These are phyloP conservation scores for Kluyveromyces aestuarii DNA, from an alignment of 805 yeast genomes.

Conservation along the genomic window DNA sequence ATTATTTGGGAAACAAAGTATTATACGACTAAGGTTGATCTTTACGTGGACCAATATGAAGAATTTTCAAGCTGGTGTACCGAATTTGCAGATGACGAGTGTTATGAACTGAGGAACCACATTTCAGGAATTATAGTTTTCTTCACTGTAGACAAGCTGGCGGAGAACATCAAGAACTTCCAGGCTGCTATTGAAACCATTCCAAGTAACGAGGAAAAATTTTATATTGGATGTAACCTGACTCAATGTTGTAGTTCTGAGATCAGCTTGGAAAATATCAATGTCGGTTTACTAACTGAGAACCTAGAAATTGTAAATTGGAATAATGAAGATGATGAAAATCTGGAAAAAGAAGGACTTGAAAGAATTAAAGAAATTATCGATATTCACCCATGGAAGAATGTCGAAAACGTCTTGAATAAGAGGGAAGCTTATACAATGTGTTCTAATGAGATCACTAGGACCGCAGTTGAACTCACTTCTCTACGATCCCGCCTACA, in stretches of 20 bases:
- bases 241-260: not conserved
- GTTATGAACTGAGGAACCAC: constrained; percentile 33
- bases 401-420: constrained; percentile 4
- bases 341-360: constrained; percentile 34
- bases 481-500: constrained; percentile 5
- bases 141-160: constrained; percentile 9
- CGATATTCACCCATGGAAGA: constrained; percentile 41
- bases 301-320: constrained; percentile 36
- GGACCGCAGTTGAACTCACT: constrained; percentile 6
- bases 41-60: constrained; percentile 24
- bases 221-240: not conserved
- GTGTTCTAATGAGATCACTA: not conserved
- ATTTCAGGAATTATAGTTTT: constrained; percentile 39
- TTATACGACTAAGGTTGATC: constrained; percentile 21
- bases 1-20: constrained; percentile 26
- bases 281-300: constrained; percentile 5
- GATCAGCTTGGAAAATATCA: not conserved
- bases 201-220: not conserved
- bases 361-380: constrained; percentile 37
- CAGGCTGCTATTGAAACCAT: not conserved
- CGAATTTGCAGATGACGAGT: constrained; percentile 32
- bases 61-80: constrained; percentile 28
- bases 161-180: not conserved
- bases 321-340: constrained; percentile 32
- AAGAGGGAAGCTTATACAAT: not conserved